Percentiles rank a stretch among this genome's conserved stretches.
Evolutionary conservation across 1,284 basidiomycete genomes (phyloP).

Genomic region (Jaminaea rosea): DNA sequence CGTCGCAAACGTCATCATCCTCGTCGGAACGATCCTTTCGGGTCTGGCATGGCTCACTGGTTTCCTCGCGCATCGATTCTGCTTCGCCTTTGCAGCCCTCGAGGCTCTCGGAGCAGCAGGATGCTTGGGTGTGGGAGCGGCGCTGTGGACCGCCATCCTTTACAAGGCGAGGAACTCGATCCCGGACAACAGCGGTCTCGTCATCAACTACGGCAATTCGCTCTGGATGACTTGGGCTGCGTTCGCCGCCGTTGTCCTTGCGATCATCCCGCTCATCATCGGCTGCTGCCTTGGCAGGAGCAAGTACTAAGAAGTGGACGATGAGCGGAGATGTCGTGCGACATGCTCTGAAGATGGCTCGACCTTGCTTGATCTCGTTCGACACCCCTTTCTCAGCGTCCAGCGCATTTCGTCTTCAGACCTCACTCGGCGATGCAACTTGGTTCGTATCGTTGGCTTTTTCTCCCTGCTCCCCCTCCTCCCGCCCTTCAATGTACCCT

Average conservation of each 20-base stretch:
- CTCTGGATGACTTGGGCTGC: constrained; percentile 43
- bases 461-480: too few relatives aligned
- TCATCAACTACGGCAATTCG: constrained; percentile 38
- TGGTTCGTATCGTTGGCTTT: too few relatives aligned
- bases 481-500: too few relatives aligned
- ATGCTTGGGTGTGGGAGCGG: constrained; percentile 28
- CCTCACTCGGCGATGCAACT: too few relatives aligned
- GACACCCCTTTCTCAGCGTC: too few relatives aligned
- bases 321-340: too few relatives aligned
- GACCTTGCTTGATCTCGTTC: too few relatives aligned
- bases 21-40: constrained; percentile 38
- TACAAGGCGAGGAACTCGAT: constrained; percentile 19
- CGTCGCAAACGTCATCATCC: constrained; percentile 37
- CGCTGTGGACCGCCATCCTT: constrained; percentile 37
- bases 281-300: constrained; percentile 9
- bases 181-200: constrained; percentile 25
- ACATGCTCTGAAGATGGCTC: too few relatives aligned
- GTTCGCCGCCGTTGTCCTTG: constrained; percentile 20
- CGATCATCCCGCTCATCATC: constrained; percentile 19
- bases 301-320: constrained; percentile 12
- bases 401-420: too few relatives aligned
- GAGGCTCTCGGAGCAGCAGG: constrained; percentile 31
- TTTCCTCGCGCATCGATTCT: constrained; percentile 30
- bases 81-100: constrained; percentile 31
- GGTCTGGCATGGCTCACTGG: constrained; percentile 35